These are phyloP conservation scores for Neodidymelliopsis sp. DNA, from an alignment of 2,329 filamentous ascomycete genomes.

Conservation along the genomic window DNA sequence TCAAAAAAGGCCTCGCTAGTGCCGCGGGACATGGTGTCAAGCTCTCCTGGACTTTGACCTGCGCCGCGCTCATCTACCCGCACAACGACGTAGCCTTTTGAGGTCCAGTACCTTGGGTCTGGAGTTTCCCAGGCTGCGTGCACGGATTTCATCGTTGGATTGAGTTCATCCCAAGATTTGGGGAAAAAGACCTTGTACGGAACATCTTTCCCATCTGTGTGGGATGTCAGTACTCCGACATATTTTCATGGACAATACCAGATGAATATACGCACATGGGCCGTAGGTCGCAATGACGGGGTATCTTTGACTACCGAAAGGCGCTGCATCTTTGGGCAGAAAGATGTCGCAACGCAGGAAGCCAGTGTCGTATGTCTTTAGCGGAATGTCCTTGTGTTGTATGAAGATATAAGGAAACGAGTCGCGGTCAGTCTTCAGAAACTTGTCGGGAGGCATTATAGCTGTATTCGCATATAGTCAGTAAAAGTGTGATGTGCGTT, in stretches of 20 bases:
- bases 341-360: constrained; percentile 55
- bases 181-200: constrained; percentile 48
- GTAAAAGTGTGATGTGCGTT: not conserved
- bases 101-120: constrained; percentile 41
- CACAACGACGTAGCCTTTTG: constrained; percentile 34
- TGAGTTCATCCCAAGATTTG: constrained; percentile 50
- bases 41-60: constrained; percentile 56
- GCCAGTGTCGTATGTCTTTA: not conserved
- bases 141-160: constrained; percentile 27
- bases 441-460: not conserved
- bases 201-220: constrained; percentile 6
- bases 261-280: constrained; percentile 73
- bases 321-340: constrained; percentile 21
- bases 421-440: not conserved
- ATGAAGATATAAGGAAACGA: not conserved
- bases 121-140: constrained; percentile 52
- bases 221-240: too few relatives aligned
- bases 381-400: not conserved
- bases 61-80: constrained; percentile 57
- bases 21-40: constrained; percentile 51
- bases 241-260: too few relatives aligned
- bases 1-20: constrained; percentile 59
- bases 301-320: constrained; percentile 32
- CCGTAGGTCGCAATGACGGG: constrained; percentile 73
- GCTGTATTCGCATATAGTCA: not conserved